Percentiles rank a stretch among this genome's conserved stretches.
Conservation (phyloP, 176 grass and related monocot species). For the Hordeum vulgare region DNA sequence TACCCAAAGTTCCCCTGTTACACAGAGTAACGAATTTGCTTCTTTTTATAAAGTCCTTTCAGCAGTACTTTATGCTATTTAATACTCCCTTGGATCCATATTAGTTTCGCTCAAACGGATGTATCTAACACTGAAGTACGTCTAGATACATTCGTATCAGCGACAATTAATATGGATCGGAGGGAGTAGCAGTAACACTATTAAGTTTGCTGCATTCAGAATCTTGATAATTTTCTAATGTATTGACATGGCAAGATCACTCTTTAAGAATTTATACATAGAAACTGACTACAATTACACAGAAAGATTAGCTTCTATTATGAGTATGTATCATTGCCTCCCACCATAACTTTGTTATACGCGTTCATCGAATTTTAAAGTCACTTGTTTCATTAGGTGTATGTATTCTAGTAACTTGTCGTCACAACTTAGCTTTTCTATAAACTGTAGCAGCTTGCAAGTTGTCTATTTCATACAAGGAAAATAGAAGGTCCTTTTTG, state of each 20-base stretch:
- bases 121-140: no score
- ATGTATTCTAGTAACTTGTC: background rate
- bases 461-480: background rate
- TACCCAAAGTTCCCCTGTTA: no score
- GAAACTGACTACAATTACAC: background rate
- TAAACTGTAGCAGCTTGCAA: background rate
- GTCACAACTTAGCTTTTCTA: background rate
- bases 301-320: background rate
- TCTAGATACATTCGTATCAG: no score
- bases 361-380: background rate
- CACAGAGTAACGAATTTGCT: no score
- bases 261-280: background rate
- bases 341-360: background rate
- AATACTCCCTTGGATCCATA: background rate
- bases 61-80: background rate
- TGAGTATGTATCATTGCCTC: background rate
- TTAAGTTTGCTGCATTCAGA: constrained; percentile 12
- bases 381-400: background rate
- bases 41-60: background rate
- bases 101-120: no score
- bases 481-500: background rate
- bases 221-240: background rate
- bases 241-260: background rate
- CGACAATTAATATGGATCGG: no score
- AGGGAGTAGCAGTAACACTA: background rate